Evolutionary conservation across 306 rosid genomes (phyloP), one percentile per base, ranked within the genome.

Genomic region (Quercus glauca): DNA sequence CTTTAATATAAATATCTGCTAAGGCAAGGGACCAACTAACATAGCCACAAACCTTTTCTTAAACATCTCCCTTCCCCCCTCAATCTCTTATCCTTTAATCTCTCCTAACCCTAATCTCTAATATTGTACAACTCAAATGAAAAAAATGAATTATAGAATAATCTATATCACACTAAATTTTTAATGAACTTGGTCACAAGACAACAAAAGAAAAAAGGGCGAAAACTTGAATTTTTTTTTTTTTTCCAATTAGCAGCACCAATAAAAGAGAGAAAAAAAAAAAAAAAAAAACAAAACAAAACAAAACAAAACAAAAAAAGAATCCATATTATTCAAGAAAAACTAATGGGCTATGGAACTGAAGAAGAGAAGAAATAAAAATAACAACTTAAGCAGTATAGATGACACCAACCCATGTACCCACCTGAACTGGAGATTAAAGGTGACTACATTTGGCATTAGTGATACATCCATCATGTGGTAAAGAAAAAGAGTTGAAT

Each of bases 391-490:
- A 25, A 25, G 68, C 68, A 23, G 68, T 25, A 14, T 23, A 3
- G 33, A 12, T 26, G 33, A 60, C 68, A 60, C 11, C 33, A 60
- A 19, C 68, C 15, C 31, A 12, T 60, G 19, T 60, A 60, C 19
- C 68, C 68, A 60, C 26, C 5, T 60, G 5, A 26, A 25, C 45
- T 41, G 26, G 68, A 10, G 12, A 12, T 25, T 13, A 25, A 5
- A 60, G 68, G n/a, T 17, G 74, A 49, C 65, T 45, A 41, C 12
- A 64, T 71, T 81, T 73, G 53, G 75, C 17, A 31, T 23, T 60
- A 25, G 33, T 25, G 68, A 12, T 12, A 1, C 35, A 63, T 13
- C 37, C 41, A 63, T 5, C 35, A 28, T 63, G 29, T 5, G 69
- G 19, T 14, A 35, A 65, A 55, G 61, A 68, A 61, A 35, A 45